Conservation (phyloP, 805 yeast species). For the Starmerella asiatica region DNA sequence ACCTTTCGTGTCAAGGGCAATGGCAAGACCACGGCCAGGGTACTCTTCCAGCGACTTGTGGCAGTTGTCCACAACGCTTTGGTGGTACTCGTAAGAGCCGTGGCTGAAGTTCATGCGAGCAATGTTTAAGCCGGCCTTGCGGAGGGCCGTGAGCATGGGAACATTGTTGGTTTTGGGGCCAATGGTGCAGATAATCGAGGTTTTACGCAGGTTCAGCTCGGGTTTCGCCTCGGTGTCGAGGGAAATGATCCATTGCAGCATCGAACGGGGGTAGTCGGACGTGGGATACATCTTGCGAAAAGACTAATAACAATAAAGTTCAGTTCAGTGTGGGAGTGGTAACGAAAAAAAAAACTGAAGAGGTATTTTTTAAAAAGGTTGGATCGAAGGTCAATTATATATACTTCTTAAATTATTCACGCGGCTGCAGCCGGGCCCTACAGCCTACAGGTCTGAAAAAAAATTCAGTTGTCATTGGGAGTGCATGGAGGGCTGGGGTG, state of each 20-base stretch:
- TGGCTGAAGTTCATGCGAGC: constrained; percentile 99
- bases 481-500: too few species aligned
- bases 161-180: constrained; percentile 95
- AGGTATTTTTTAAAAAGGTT: too few species aligned
- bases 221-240: constrained; percentile 65
- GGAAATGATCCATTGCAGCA: constrained; percentile 68
- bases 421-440: too few species aligned
- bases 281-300: constrained; percentile 11
- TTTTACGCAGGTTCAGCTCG: constrained; percentile 71
- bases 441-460: too few species aligned
- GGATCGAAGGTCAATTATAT: neutral
- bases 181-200: constrained; percentile 95
- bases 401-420: neutral
- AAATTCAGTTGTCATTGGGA: too few species aligned
- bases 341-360: neutral
- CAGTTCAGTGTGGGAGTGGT: neutral
- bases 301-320: neutral
- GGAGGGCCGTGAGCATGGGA: constrained; percentile 68
- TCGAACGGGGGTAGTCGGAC: constrained; percentile 24
- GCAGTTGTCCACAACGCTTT: constrained; percentile 89
- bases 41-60: constrained; percentile 82
- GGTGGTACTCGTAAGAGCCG: constrained; percentile 97
- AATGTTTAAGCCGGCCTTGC: constrained; percentile 95
- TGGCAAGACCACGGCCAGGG: constrained; percentile 94
- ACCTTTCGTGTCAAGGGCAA: constrained; percentile 98